A percentile compares a stretch with the other conserved stretches of the same genome.
phyloP scores from a whole-genome alignment of 164 flowering plant genomes.

The Vitis cinerea region DNA sequence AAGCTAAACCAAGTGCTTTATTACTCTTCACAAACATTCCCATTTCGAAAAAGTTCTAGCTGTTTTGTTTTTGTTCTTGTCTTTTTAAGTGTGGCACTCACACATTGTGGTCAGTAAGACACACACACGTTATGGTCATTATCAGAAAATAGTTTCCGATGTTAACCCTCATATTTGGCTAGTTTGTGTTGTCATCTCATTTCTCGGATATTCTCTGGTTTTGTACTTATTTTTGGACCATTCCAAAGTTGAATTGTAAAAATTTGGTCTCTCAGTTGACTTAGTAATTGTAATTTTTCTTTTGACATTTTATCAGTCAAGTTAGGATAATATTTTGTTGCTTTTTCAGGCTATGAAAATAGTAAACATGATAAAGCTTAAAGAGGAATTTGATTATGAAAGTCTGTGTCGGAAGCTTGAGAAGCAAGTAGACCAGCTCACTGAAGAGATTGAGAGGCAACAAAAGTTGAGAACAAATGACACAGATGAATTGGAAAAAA shows the following conservation, averaged over 20 bases:
- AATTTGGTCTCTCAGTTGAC: too few species aligned
- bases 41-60: not conserved
- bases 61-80: not conserved
- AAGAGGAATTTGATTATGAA: constrained; percentile 93
- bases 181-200: not conserved
- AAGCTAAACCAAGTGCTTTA: not conserved
- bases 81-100: not conserved
- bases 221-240: not conserved
- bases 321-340: not conserved
- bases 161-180: not conserved
- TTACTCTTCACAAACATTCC: not conserved
- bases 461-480: constrained; percentile 57
- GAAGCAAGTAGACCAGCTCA: constrained; percentile 68
- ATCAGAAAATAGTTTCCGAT: not conserved
- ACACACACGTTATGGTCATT: not conserved
- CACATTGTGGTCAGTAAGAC: too few species aligned
- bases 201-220: not conserved
- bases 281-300: too few species aligned
- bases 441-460: constrained; percentile 71
- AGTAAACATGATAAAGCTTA: constrained; percentile 72
- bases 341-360: constrained; percentile 83
- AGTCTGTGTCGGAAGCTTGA: constrained; percentile 82
- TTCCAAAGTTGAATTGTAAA: too few species aligned
- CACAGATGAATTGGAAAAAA: constrained; percentile 42
- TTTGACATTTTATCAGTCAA: not conserved